Evolutionary conservation across 2,329 filamentous ascomycete genomes (phyloP).

Genomic region (Fusarium subglutinans): DNA sequence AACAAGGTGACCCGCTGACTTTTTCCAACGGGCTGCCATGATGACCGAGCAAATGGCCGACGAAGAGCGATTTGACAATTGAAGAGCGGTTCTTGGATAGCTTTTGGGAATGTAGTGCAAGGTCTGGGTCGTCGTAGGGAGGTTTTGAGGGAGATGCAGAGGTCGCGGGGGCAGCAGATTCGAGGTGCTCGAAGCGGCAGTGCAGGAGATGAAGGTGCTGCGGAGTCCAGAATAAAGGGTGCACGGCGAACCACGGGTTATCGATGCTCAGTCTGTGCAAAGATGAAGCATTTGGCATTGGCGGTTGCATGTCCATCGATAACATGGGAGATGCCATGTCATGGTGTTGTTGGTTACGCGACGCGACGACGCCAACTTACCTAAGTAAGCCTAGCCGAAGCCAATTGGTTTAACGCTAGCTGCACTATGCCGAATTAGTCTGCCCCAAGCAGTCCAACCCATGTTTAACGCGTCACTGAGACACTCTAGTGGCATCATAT

Average conservation of each 20-base stretch:
- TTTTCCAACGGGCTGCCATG: background rate
- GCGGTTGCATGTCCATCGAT: no score
- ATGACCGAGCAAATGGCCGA: background rate
- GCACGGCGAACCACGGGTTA: background rate
- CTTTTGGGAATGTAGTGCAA: background rate
- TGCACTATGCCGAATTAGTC: no score
- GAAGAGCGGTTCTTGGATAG: background rate
- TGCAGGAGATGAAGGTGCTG: background rate
- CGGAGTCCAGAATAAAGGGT: background rate
- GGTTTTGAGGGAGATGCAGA: background rate
- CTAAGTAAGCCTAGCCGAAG: no score
- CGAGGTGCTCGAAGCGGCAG: background rate
- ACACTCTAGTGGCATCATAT: no score
- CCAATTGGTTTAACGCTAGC: no score
- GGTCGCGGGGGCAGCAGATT: background rate
- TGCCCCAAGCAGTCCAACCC: no score
- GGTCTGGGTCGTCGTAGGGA: background rate
- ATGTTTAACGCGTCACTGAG: accelerated
- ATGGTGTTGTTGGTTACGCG: no score
- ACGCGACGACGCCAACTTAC: no score
- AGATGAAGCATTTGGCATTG: no score
- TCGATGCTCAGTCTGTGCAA: background rate
- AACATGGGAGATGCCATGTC: no score
- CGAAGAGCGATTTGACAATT: background rate
- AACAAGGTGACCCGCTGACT: background rate